Base-by-base conservation (phyloP, 108 stramenopile genomes). In the Nitzschia sp. region DNA sequence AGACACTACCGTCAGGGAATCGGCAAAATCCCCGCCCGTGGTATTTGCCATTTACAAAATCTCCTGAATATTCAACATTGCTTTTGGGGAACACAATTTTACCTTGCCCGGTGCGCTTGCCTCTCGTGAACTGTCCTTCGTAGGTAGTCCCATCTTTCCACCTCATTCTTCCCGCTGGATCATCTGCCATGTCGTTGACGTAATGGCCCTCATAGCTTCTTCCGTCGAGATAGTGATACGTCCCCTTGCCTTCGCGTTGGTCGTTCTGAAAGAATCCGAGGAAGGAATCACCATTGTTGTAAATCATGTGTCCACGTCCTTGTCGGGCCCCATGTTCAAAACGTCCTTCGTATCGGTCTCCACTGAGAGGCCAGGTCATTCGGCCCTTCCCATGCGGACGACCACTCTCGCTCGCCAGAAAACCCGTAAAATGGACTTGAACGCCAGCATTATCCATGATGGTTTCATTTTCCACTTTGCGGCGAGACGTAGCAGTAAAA, bases 21-120 rank as follows among this genome's bases (percentile, higher is more conserved):
- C 15, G 27, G 23, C 58, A 45, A n/a, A 53, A 44, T 15, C 76
- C 72, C 26, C 36, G 29, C 19, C 72, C 73, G 22, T 66, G 59
- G 19, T 75, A 59, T 64, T 72, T 56, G 60, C 80, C 80, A 38
- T 85, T 79, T 15, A 66, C 62, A 64, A 82, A 86, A 34, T 50
- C 63, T 27, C 84, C 78, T 23, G 50, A 53, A 29, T 73, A 79
- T 21, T 33, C 54, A 2, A 71, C 52, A 13, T 41, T 48, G 23
- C 22, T 41, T 13, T 41, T 41, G 23, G 64, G 64, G 16, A 67
- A 67, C 0, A 13, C 22, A 41, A 44, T 32, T 5, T 44, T 67
- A 15, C 66, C 66, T 9, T 67, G 28, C 16, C 69, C 69, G 16
- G 54, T 47, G 45, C 69, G 69, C 45, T 69, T 38, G 1, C 31